phyloP scores from a whole-genome alignment of 2,329 filamentous ascomycete species.

The Ophiostoma sp. region DNA sequence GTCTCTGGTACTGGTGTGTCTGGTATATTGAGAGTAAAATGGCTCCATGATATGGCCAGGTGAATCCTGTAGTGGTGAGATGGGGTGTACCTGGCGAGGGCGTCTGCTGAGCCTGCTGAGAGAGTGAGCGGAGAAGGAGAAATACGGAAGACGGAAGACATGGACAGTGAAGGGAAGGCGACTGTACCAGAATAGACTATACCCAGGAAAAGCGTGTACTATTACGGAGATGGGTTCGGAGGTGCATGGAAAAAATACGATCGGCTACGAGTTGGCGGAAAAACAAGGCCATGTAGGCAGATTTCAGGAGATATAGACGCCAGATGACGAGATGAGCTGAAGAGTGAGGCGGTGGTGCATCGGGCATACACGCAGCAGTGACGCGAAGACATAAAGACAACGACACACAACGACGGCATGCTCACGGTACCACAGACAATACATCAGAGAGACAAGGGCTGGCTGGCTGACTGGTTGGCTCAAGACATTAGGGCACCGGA shows the following conservation, averaged over 20 bases:
- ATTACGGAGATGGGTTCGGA: neutral
- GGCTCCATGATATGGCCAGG: constrained; percentile 16
- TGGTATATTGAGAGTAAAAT: neutral
- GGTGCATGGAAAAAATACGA: constrained; percentile 15
- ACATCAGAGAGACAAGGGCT: too few species aligned
- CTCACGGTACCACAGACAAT: too few species aligned
- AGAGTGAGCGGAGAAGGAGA: neutral
- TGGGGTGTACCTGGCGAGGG: neutral
- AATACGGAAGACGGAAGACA: neutral
- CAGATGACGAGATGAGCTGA: constrained; percentile 6
- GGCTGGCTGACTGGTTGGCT: too few species aligned
- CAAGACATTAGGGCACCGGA: too few species aligned
- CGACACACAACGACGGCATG: neutral
- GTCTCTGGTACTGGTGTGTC: neutral
- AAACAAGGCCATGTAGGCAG: constrained; percentile 10
- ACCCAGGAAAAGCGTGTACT: neutral
- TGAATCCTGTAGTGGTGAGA: constrained; percentile 10
- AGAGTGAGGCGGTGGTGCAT: neutral
- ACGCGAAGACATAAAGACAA: neutral
- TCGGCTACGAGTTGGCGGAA: constrained; percentile 7
- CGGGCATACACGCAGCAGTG: neutral
- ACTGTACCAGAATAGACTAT: neutral
- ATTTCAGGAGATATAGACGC: neutral
- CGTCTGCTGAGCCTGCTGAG: neutral
- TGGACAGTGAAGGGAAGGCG: neutral